A percentile compares a stretch with the other conserved stretches of the same genome.
phyloP scores from a whole-genome alignment of 257 asterid genomes.

The Coffea canephora region DNA sequence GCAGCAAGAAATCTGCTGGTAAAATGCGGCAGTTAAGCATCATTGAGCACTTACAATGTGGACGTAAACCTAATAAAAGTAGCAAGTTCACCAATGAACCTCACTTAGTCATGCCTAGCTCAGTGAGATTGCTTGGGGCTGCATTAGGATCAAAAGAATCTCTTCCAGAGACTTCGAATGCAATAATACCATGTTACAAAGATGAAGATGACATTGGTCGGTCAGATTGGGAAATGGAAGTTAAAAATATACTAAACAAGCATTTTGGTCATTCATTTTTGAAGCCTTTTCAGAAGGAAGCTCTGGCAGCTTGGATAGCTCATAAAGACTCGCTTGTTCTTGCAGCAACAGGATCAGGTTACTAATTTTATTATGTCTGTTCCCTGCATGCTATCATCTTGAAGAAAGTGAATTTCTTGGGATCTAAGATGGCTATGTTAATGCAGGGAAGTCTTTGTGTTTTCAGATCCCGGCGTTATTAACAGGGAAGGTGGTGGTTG shows the following conservation, averaged over 20 bases:
- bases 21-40: conserved; percentile 55
- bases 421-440: conserved; percentile 5
- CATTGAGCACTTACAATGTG: conserved; percentile 36
- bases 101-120: conserved; percentile 17
- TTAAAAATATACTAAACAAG: conserved; percentile 32
- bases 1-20: conserved; percentile 22
- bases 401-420: background rate
- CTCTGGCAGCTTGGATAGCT: conserved; percentile 58
- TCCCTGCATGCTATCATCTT: background rate
- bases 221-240: conserved; percentile 54
- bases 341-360: conserved; percentile 89
- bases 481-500: conserved; percentile 72
- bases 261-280: conserved; percentile 57
- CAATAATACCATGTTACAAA: conserved; percentile 27
- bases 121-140: conserved; percentile 23
- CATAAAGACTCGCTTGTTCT: conserved; percentile 66
- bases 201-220: conserved; percentile 33
- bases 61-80: conserved; percentile 35
- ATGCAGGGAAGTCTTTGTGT: conserved; percentile 72
- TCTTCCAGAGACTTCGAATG: conserved; percentile 10
- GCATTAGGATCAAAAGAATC: conserved; percentile 25
- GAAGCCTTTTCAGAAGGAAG: conserved; percentile 70
- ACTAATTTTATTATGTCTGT: conserved; percentile 1
- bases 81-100: conserved; percentile 21
- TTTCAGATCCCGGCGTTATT: conserved; percentile 46